Evolutionary conservation across 306 rosid species (phyloP).

Genomic region (Vigna mungo): DNA sequence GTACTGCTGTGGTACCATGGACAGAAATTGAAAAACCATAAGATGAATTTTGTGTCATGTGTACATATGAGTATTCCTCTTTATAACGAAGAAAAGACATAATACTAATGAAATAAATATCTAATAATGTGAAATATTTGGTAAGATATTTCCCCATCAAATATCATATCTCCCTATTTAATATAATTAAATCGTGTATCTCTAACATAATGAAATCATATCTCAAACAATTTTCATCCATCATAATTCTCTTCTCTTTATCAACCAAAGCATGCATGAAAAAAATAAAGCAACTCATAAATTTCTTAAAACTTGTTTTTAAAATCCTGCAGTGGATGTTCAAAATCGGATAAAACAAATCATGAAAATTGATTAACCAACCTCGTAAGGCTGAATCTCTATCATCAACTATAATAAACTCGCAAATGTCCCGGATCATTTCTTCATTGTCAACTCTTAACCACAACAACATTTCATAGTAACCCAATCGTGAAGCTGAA

Average conservation of each 20-base stretch:
- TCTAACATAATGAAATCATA: no score
- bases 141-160: no score
- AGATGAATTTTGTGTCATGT: no score
- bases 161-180: no score
- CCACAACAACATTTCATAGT: conserved; percentile 88
- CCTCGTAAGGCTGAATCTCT: conserved; percentile 62
- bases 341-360: conserved; percentile 1
- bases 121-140: no score
- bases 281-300: conserved; percentile 32
- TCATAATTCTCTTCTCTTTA: no score
- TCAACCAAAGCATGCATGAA: neutral
- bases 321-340: conserved; percentile 15
- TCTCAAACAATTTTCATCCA: neutral
- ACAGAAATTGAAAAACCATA: no score
- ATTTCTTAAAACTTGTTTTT: conserved; percentile 21
- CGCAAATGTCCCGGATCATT: conserved; percentile 75
- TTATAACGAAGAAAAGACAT: no score
- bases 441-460: conserved; percentile 62
- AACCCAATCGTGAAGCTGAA: conserved; percentile 66
- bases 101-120: no score
- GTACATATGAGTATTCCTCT: no score
- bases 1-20: no score
- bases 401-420: conserved; percentile 53
- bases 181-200: no score
- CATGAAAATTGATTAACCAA: conserved; percentile 42